phyloP scores from a whole-genome alignment of 1,284 basidiomycete species.

The Apiotrichum gracile region DNA sequence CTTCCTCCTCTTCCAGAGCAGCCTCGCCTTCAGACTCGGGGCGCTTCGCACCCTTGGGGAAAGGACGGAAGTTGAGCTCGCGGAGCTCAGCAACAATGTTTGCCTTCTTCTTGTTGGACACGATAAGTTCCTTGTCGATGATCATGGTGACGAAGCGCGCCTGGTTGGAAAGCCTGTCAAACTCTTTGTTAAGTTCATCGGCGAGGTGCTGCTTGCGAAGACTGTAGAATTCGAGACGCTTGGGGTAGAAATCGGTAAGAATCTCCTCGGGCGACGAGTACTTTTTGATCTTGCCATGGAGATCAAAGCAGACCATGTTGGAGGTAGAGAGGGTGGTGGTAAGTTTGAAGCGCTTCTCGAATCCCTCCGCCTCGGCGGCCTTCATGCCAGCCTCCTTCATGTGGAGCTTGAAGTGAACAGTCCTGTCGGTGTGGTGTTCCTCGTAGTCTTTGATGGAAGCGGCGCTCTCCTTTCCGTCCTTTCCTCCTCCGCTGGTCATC shows the following conservation, averaged over 20 bases:
- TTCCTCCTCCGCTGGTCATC: slow-evolving; percentile 50
- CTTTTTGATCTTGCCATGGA: slow-evolving; percentile 92
- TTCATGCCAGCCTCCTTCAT: slow-evolving; percentile 73
- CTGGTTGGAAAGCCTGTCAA: slow-evolving; percentile 88
- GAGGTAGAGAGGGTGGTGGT: slow-evolving; percentile 73
- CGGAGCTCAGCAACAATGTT: slow-evolving; percentile 83
- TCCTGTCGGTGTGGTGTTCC: slow-evolving; percentile 88
- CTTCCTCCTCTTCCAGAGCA: slow-evolving; percentile 51
- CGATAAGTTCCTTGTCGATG: slow-evolving; percentile 76
- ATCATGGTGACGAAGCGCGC: slow-evolving; percentile 98
- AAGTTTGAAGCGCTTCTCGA: slow-evolving; percentile 88
- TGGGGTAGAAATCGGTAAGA: slow-evolving; percentile 86
- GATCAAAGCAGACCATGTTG: slow-evolving; percentile 99
- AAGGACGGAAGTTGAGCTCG: slow-evolving; percentile 76
- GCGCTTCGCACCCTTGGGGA: slow-evolving; percentile 62
- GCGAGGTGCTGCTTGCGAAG: slow-evolving; percentile 92
- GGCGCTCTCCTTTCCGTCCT: slow-evolving; percentile 51
- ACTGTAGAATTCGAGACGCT: slow-evolving; percentile 84
- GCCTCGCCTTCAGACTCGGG: slow-evolving; percentile 65
- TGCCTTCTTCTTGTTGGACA: slow-evolving; percentile 85
- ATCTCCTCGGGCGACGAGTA: slow-evolving; percentile 88
- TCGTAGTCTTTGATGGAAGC: slow-evolving; percentile 77
- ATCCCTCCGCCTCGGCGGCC: slow-evolving; percentile 81
- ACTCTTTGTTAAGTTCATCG: slow-evolving; percentile 71
- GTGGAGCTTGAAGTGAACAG: slow-evolving; percentile 83